Evolutionary conservation across 2,329 filamentous ascomycete genomes (phyloP).

Genomic region (Exophiala aquamarina): DNA sequence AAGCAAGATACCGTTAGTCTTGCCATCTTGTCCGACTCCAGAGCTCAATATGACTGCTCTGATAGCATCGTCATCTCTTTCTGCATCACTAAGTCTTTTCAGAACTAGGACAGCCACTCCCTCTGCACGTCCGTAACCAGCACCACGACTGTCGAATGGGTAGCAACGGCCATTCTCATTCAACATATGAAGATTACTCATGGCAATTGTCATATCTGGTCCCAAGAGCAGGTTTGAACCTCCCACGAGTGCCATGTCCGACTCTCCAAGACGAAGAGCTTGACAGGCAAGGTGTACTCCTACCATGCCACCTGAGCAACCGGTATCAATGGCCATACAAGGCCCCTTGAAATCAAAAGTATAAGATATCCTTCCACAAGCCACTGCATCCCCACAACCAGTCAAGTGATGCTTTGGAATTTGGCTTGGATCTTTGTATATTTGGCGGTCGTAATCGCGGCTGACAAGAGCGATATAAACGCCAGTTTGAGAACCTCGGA

Average conservation of each 20-base stretch:
- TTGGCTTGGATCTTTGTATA: too few relatives aligned
- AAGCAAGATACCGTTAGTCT: constrained; percentile 8
- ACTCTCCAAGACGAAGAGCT: constrained; percentile 48
- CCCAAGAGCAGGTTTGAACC: constrained; percentile 6
- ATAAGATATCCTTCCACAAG: background rate
- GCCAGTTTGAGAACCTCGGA: constrained; percentile 33
- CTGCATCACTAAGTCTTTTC: constrained; percentile 35
- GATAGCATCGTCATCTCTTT: constrained; percentile 37
- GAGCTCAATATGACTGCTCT: constrained; percentile 37
- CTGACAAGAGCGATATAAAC: constrained; percentile 35
- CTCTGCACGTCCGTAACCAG: constrained; percentile 37
- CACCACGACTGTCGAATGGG: constrained; percentile 31
- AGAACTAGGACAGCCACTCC: constrained; percentile 35
- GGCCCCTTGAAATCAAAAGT: constrained; percentile 33
- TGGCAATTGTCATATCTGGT: background rate
- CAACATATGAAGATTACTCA: constrained; percentile 11
- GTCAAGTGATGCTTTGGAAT: too few relatives aligned
- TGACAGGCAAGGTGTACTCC: constrained; percentile 57
- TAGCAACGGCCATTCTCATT: constrained; percentile 30
- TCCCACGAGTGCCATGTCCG: constrained; percentile 39
- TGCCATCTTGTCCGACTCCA: constrained; percentile 35
- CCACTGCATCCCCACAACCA: too few relatives aligned
- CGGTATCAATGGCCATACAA: constrained; percentile 57
- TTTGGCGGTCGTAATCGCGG: constrained; percentile 28
- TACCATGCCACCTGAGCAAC: constrained; percentile 58